phyloP scores from a whole-genome alignment of 2,329 filamentous ascomycete species.

The Fusarium metavorans region DNA sequence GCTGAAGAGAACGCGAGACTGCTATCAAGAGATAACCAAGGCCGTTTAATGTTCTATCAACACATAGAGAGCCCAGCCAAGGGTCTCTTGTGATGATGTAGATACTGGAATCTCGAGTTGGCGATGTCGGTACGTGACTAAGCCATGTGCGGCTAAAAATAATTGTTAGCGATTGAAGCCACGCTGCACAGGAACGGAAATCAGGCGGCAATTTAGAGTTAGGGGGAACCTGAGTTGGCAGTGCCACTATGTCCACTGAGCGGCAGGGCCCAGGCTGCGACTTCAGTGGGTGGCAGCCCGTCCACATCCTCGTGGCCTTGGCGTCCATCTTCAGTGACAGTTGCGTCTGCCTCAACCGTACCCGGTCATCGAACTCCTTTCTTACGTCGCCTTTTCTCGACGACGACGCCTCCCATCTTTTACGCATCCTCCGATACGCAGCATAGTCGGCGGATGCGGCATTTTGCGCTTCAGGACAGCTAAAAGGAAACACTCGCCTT shows the following conservation, averaged over 20 bases:
- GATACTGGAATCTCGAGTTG: conserved; percentile 11
- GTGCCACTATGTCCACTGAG: conserved; percentile 11
- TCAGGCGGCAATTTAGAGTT: conserved; percentile 42
- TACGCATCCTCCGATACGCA: conserved; percentile 23
- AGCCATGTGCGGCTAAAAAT: conserved; percentile 25
- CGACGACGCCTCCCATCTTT: conserved; percentile 20
- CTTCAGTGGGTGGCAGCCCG: conserved; percentile 23
- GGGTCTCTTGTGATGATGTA: conserved; percentile 4
- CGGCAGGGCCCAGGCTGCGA: conserved; percentile 5
- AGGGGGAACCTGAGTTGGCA: conserved; percentile 30
- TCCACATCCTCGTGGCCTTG: conserved; percentile 41
- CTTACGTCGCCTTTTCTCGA: conserved; percentile 11
- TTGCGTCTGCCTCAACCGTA: conserved; percentile 36
- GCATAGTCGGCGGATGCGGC: conserved; percentile 32
- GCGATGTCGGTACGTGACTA: conserved; percentile 34
- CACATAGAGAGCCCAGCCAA: neutral
- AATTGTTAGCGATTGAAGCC: conserved; percentile 44
- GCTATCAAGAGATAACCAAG: neutral
- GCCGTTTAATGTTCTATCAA: neutral
- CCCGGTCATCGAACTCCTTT: conserved; percentile 32
- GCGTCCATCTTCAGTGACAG: conserved; percentile 37
- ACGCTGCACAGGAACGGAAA: conserved; percentile 39
- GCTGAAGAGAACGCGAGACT: neutral
- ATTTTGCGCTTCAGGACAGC: conserved; percentile 28
- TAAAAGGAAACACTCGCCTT: conserved; percentile 19